phyloP scores from a whole-genome alignment of 441 rosid genomes.

The Eruca vesicaria region DNA sequence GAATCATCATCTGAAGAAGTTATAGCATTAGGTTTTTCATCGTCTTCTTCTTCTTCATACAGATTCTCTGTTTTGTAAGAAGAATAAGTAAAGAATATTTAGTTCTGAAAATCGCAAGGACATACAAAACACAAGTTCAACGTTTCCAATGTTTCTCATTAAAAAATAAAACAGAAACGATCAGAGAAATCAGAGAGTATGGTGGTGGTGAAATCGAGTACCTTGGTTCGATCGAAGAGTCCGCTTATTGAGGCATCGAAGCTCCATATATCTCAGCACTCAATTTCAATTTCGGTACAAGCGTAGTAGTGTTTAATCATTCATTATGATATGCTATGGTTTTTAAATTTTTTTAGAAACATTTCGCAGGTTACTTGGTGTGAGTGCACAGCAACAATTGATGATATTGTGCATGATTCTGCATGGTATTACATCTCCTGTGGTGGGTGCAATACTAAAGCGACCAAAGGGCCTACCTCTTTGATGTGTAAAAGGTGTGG shows the following conservation, averaged over 20 bases:
- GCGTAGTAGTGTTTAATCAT: too few species aligned
- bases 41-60: conserved; percentile 7
- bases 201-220: conserved; percentile 8
- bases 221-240: conserved; percentile 25
- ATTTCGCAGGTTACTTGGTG: too few species aligned
- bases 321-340: too few species aligned
- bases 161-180: background rate
- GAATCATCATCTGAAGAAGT: conserved; percentile 46
- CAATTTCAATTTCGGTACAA: background rate
- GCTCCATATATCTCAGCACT: conserved; percentile 37
- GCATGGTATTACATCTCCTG: too few species aligned
- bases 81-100: background rate
- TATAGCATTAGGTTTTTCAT: conserved; percentile 29
- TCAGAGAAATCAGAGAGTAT: background rate
- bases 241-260: conserved; percentile 38
- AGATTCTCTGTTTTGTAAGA: background rate
- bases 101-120: background rate
- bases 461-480: too few species aligned
- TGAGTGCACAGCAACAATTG: too few species aligned
- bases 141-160: background rate
- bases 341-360: too few species aligned
- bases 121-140: background rate
- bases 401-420: too few species aligned
- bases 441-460: too few species aligned
- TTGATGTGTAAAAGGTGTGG: too few species aligned